Evolutionary conservation across 371 early-diverging fungal genomes (phyloP).

Genomic region (Lichtheimia ornata): DNA sequence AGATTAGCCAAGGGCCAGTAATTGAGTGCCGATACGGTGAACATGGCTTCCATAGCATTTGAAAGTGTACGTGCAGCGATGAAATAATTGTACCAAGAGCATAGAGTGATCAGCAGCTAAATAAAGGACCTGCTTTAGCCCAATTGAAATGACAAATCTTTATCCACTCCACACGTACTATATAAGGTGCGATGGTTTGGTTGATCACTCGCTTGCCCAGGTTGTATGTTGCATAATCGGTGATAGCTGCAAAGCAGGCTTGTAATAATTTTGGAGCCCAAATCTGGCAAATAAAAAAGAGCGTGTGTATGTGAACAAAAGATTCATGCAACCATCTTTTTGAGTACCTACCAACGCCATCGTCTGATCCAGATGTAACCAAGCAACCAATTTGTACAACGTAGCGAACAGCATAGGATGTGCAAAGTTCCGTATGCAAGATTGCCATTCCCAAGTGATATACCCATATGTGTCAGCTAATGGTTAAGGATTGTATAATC

Average conservation of each 20-base stretch:
- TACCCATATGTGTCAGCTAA: conserved; percentile 65
- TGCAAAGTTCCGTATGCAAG: conserved; percentile 69
- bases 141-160: neutral
- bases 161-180: conserved; percentile 21
- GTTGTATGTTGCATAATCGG: conserved; percentile 73
- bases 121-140: neutral
- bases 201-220: conserved; percentile 57
- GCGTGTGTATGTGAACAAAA: neutral
- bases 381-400: conserved; percentile 63
- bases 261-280: conserved; percentile 75
- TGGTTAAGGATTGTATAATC: conserved; percentile 19
- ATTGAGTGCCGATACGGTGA: conserved; percentile 69
- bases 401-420: conserved; percentile 81
- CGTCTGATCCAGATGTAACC: conserved; percentile 64
- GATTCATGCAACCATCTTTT: neutral
- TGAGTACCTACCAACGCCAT: conserved; percentile 47
- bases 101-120: conserved; percentile 71
- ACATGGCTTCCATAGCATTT: conserved; percentile 69
- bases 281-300: conserved; percentile 43
- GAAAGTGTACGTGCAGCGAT: conserved; percentile 74
- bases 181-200: conserved; percentile 35
- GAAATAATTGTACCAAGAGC: conserved; percentile 85
- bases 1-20: conserved; percentile 66
- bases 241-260: conserved; percentile 68
- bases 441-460: conserved; percentile 92